A percentile compares a stretch with the other conserved stretches of the same genome.
phyloP scores from a whole-genome alignment of 1,139 yeast genomes.

The Suhomyces choctaworum region DNA sequence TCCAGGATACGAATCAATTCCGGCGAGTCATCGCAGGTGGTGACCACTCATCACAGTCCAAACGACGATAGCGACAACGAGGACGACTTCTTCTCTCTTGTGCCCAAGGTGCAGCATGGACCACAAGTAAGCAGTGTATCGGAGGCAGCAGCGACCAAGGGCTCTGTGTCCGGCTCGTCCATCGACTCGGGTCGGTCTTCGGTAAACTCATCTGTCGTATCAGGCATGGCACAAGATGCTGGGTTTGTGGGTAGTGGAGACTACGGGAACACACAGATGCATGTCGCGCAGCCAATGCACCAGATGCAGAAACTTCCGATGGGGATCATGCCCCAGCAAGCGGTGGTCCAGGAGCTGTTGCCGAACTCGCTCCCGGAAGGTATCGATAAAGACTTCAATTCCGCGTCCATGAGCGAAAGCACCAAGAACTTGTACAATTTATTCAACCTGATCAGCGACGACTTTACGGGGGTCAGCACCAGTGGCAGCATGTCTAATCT shows the following conservation, averaged over 20 bases:
- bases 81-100: slow-evolving; percentile 7
- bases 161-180: slow-evolving; percentile 6
- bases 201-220: slow-evolving; percentile 7
- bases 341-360: slow-evolving; percentile 5
- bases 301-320: background rate
- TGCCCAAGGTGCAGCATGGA: slow-evolving; percentile 9
- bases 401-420: slow-evolving; percentile 14
- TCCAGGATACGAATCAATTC: slow-evolving; percentile 2
- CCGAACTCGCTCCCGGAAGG: slow-evolving; percentile 1
- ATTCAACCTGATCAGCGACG: slow-evolving; percentile 33
- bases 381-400: slow-evolving; percentile 5
- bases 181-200: slow-evolving; percentile 6
- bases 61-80: slow-evolving; percentile 2
- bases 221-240: background rate
- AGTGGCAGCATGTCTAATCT: slow-evolving; percentile 31
- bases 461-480: slow-evolving; percentile 19
- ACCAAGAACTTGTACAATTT: slow-evolving; percentile 26
- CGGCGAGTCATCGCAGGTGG: slow-evolving; percentile 2
- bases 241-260: background rate
- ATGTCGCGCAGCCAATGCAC: background rate
- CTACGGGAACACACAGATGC: background rate
- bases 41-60: slow-evolving; percentile 8
- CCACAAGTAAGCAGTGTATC: slow-evolving; percentile 1
- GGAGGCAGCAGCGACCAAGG: slow-evolving; percentile 1
- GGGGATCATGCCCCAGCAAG: background rate